Base-by-base conservation (phyloP, 129 eudicot species). In the Arctium lappa region DNA sequence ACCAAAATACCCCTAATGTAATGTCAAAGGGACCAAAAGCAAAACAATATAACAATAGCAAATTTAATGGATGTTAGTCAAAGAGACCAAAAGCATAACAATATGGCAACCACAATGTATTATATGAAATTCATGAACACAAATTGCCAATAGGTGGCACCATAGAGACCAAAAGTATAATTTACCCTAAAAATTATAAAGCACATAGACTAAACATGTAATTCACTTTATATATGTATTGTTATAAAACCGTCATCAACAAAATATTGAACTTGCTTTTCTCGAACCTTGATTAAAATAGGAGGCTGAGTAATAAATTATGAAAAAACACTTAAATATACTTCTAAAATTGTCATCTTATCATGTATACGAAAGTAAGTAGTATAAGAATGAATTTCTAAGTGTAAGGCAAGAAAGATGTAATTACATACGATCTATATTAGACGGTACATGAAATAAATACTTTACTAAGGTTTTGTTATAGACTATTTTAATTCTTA, bases 381-480 rank as follows among this genome's bases (percentile, higher is more conserved):
- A 80, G 34, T 69, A 2, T 16, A 31, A 32, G 83, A 69, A 69
- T 44, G 50, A 79, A 31, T 15, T 79, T 79, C n/a, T n/a, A n/a
- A n/a, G 76, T 8, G 50, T 31, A 48, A 70, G 69, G 71, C 46
- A 80, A 39, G 77, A 31, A 40, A 80, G 53, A 18, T 10, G 40
- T 56, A 70, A 80, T 72, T 34, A 39, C 13, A 15, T 31, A 70
- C 12, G 4, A 32, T 32, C 83, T 46, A 32, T 69, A 31, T 44
- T 31, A 46, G 77, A 80, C 72, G 18, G 33, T 32, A 80, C 50
- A 70, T 31, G 79, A 81, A 81, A 81, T 81, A 73, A 81, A 50
- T 71, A 69, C 36, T 75, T 27, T 75, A 75, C 40, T 15, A 75
- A 30, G 12, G 12, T 63, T 80, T 1, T 12, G 29, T 69, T n/a